Evolutionary conservation across 75 land plant genomes (phyloP).

Genomic region (Adiantum capillusveneris): DNA sequence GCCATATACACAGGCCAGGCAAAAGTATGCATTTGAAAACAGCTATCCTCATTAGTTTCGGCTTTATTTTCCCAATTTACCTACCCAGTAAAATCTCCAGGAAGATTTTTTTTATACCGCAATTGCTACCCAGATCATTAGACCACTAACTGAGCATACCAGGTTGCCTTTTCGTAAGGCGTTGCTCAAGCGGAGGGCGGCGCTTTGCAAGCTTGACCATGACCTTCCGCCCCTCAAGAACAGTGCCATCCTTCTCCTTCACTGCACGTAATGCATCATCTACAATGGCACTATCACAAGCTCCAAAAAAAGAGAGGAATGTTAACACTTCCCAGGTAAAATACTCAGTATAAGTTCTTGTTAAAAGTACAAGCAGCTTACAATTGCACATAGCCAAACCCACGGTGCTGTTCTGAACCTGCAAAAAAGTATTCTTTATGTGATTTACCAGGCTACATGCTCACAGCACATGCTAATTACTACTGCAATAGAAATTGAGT

Average conservation of each 20-base stretch:
- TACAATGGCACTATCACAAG: constrained; percentile 51
- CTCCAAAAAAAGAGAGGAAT: constrained; percentile 5
- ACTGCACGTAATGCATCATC: constrained; percentile 89
- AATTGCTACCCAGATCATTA: no score
- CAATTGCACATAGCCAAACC: constrained; percentile 94
- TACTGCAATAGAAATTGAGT: no score
- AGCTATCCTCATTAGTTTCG: no score
- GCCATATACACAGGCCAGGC: no score
- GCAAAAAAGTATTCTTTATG: constrained; percentile 7
- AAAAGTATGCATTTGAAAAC: no score
- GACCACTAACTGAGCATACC: constrained; percentile 32
- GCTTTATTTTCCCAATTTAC: no score
- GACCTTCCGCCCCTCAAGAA: constrained; percentile 73
- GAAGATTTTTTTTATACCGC: no score
- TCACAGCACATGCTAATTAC: no score
- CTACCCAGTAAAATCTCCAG: no score
- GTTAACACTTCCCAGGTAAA: no score
- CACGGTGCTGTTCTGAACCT: constrained; percentile 76
- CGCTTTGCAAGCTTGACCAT: constrained; percentile 70
- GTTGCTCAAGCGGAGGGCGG: constrained; percentile 59
- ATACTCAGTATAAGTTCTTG: no score
- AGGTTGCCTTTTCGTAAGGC: constrained; percentile 34
- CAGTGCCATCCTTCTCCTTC: constrained; percentile 60
- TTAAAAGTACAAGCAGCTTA: constrained; percentile 32
- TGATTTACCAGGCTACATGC: background rate